Conservation (phyloP, 208 protist species). For the Naegleria lovaniensis region DNA sequence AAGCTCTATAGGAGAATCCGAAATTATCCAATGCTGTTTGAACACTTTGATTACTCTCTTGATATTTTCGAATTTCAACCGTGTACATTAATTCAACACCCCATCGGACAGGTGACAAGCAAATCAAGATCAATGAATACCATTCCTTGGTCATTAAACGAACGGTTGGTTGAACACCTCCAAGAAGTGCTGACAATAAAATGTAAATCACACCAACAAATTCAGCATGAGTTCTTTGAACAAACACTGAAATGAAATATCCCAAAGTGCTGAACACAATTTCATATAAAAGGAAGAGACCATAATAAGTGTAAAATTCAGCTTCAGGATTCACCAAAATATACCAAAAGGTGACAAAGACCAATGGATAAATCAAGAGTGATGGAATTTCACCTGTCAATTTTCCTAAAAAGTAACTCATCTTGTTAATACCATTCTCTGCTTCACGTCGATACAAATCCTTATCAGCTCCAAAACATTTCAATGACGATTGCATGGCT, state of each 20-base stretch:
- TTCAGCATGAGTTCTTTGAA: not conserved
- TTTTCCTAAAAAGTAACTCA: slow-evolving; percentile 10
- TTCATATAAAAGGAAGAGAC: not conserved
- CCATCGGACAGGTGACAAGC: not conserved
- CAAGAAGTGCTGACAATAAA: not conserved
- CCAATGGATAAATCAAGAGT: not conserved
- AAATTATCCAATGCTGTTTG: not conserved
- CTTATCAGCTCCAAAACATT: not conserved
- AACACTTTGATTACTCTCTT: not conserved
- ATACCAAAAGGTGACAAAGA: not conserved
- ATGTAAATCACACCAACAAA: not conserved
- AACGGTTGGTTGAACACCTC: not conserved
- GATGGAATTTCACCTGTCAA: not conserved
- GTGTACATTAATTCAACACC: not conserved
- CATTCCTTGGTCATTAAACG: not conserved
- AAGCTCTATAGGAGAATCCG: not conserved
- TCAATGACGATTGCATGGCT: not conserved
- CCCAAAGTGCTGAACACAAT: not conserved
- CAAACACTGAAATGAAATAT: not conserved
- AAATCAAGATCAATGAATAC: not conserved
- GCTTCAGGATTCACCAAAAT: not conserved
- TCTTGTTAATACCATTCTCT: slow-evolving; percentile 6
- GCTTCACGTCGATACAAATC: not conserved
- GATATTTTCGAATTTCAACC: not conserved
- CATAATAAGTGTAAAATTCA: not conserved